Evolutionary conservation across 2,329 filamentous ascomycete species (phyloP), one percentile per base, ranked within the genome.

Genomic region (Herpotrichia juniperi): DNA sequence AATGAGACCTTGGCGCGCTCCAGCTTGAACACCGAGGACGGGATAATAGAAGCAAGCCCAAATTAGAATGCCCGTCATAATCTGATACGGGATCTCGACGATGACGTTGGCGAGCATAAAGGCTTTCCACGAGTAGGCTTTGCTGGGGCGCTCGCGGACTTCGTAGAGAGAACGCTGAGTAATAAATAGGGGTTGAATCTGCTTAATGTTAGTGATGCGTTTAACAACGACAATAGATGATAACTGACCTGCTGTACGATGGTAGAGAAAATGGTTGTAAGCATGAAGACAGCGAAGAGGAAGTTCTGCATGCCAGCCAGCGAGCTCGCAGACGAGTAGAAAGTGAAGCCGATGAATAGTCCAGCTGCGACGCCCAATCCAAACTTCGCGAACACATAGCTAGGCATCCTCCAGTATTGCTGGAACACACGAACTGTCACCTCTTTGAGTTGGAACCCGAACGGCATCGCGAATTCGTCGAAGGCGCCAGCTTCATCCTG

Each of bases 121-220:
- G 0, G 82, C 86, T 59, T 84, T 81, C 89, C 89, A 92, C 0
- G 86, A 89, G 75, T 92, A 93, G 0, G 86, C 80, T 64, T 90
- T 90, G 69, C 82, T 85, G 0, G 87, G 82, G 3, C 82, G 76
- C 61, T 87, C 83, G 49, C 83, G 82, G 11, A 79, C 81, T 69
- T 86, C 83, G 68, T 85, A 86, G 4, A 86, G 73, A 2, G 81
- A 78, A 43, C 83, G 78, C 63, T 85, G 82, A 2, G 80, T 83
- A 43, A 83, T 76, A 64, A 86, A 86, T 35, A 82, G 74, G 1
- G 83, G 83, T 74, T 85, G 83, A 57, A 85, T 84, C 60, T 84
- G 57, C 19, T n/a, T 9, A n/a, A 12, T 2, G n/a, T 34, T 34
- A 34, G 31, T 14, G 7, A 7, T 34, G 12, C 6, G 14, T 1